These are phyloP conservation scores for Colletotrichum eleusines DNA, from an alignment of 2,329 filamentous ascomycete species.

Conservation along the genomic window DNA sequence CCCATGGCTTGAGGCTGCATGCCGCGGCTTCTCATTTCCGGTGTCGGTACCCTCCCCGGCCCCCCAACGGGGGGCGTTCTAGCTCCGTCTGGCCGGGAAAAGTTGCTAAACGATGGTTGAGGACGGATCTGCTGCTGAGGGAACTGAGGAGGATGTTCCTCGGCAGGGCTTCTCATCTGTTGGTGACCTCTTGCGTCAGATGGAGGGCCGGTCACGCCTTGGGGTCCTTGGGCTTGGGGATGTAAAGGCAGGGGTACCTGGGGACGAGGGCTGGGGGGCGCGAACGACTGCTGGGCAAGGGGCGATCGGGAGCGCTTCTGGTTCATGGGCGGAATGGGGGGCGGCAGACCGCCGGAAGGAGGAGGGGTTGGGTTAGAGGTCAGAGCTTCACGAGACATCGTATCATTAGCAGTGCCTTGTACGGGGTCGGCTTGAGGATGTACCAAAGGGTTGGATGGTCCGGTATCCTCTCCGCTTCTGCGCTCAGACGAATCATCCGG, in stretches of 20 bases:
- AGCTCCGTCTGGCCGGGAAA: conserved; percentile 40
- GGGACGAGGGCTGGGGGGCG: conserved; percentile 50
- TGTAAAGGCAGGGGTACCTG: conserved; percentile 49
- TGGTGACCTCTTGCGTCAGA: conserved; percentile 1
- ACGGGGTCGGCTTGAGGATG: conserved; percentile 63
- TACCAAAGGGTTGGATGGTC: conserved; percentile 54
- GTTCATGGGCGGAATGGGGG: conserved; percentile 55
- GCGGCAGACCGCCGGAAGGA: conserved; percentile 54
- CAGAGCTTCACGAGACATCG: conserved; percentile 66
- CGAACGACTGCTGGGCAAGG: conserved; percentile 52
- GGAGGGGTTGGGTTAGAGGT: conserved; percentile 52
- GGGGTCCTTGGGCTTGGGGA: conserved; percentile 42
- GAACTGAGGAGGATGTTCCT: conserved; percentile 8
- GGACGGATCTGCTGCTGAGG: conserved; percentile 31
- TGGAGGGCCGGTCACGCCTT: conserved; percentile 9
- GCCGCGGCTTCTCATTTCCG: conserved; percentile 45
- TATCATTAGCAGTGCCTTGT: conserved; percentile 67
- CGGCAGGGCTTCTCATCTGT: conserved; percentile 26
- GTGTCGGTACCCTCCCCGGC: conserved; percentile 36
- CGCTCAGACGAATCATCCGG: conserved; percentile 49
- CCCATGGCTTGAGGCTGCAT: conserved; percentile 44
- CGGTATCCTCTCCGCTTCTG: conserved; percentile 51
- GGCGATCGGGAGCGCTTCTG: conserved; percentile 61
- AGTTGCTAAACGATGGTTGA: conserved; percentile 43
- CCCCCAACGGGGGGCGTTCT: conserved; percentile 39